phyloP scores from a whole-genome alignment of 1,139 yeast species.

The Debaryomyces singareniensis region DNA sequence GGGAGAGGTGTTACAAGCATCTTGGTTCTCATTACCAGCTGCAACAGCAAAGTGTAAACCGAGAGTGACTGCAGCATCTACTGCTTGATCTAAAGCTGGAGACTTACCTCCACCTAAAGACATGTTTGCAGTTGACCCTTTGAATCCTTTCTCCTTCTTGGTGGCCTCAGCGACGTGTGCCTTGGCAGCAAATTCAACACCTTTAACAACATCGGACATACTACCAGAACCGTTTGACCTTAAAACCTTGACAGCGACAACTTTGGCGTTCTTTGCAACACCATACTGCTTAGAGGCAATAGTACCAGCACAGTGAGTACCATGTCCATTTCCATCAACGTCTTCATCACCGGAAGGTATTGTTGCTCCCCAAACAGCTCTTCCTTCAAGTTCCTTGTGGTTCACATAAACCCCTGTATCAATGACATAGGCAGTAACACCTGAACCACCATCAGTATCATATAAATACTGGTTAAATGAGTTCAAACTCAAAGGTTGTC shows the following conservation, averaged over 20 bases:
- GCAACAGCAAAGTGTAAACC: constrained; percentile 85
- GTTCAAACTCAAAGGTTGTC: constrained; percentile 68
- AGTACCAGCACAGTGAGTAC: constrained; percentile 86
- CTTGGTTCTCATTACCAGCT: constrained; percentile 82
- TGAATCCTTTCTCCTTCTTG: constrained; percentile 56
- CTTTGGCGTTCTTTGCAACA: constrained; percentile 68
- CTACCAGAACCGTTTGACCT: constrained; percentile 74
- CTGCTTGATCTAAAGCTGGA: constrained; percentile 75
- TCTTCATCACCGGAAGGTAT: constrained; percentile 80
- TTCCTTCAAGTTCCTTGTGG: constrained; percentile 82
- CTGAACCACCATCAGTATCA: constrained; percentile 82
- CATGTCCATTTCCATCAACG: constrained; percentile 91
- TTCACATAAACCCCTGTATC: constrained; percentile 86
- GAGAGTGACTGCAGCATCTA: constrained; percentile 74
- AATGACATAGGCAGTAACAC: constrained; percentile 86
- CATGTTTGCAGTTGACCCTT: constrained; percentile 87
- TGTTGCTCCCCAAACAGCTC: constrained; percentile 93
- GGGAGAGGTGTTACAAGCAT: constrained; percentile 81
- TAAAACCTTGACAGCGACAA: constrained; percentile 75
- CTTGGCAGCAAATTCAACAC: constrained; percentile 72
- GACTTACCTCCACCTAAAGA: constrained; percentile 87
- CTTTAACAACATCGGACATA: constrained; percentile 76
- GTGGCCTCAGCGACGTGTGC: constrained; percentile 55
- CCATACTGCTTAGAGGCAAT: constrained; percentile 72
- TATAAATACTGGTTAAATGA: constrained; percentile 81